Evolutionary conservation across 345 rosid species (phyloP), one percentile per base, ranked within the genome.

Genomic region (Lepidium africanum): DNA sequence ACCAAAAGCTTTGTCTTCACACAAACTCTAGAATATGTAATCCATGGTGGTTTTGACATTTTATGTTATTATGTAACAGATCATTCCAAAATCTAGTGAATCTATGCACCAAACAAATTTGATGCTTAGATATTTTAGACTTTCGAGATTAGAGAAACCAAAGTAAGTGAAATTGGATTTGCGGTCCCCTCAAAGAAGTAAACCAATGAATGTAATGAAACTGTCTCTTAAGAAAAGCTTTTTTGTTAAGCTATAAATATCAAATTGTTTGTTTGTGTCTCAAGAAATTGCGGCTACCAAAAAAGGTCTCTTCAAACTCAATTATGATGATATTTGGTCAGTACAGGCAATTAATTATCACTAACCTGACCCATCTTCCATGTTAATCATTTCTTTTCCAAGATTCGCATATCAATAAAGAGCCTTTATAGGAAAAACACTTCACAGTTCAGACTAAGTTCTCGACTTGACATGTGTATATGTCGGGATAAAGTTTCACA

Each of bases 261-360:
- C 74, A 76, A 79, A 76, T 49, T 80, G 65, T 60, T 7, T 47
- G 83, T 79, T 76, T 60, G 78, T 67, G 88, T 84, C 91, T 84
- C 89, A 82, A 88, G 87, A 84, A 82, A 84, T 70, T 84, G 85
- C 90, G 84, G 90, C 89, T 72, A 15, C 85, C 77, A 61, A 65
- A 64, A 76, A 71, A 62, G 41, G 41, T 15, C 25, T 25, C 35
- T 70, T 36, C 50, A 70, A 78, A 56, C 67, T 61, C 49, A 66
- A 58, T 55, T 40, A 70, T 42, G 35, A 64, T 15, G 45, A 13
- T 67, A 36, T n/a, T 25, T 75, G 60, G 63, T 71, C 56, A 62
- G 62, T 71, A 71, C 69, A 71, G 63, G 38, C 40, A 59, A 10
- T 17, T 23, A 54, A 41, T 42, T 54, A 66, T 54, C 63, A 70